Evolutionary conservation across 169 alveolate species (phyloP), one percentile per base, ranked within the genome.

Genomic region (Eimeria nieschulzi): DNA sequence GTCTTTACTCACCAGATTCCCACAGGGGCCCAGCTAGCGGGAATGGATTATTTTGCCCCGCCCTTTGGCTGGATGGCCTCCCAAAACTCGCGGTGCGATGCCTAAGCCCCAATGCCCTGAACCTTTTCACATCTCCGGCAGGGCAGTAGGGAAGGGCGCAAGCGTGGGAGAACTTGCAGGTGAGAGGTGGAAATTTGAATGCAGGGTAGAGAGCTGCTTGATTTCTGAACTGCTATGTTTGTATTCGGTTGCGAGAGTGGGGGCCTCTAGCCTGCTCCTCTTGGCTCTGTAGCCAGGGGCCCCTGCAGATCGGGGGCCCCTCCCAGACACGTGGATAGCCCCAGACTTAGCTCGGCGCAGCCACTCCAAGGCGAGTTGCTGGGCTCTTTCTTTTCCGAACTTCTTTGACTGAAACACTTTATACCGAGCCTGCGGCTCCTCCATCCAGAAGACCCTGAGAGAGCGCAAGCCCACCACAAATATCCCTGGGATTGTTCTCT

Each of bases 301-400:
- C 61, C 90, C 90, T 23, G 73, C 90, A 2, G 59, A 83, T 53
- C 90, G 55, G 83, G 76, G 93, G 19, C 93, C 90, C 23, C 90
- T 61, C 61, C 87, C 83, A 15, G 84, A 68, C 26, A 75, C 93
- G 73, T 68, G 80, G 8, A 90, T 83, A 21, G 85, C 87, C 26
- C 93, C 93, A 55, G 93, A 80, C 82, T 83, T 68, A 5, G 93
- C 93, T 33, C 93, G 80, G 73, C 59, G 93, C 39, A 63, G 86
- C 93, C 93, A 90, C 87, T 90, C 93, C 64, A 76, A 75, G 63
- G 93, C 93, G 8, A 90, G 93, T 54, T 90, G 93, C 83, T 90
- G 93, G 73, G 93, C 93, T 23, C 93, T 83, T 26, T 90, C 93
- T 10, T 90, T 90, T 21, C 93, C 93, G 25, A 90, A 90, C 59